Evolutionary conservation across 1,139 yeast genomes (phyloP).

Genomic region (Saccharomycopsis hybrid): DNA sequence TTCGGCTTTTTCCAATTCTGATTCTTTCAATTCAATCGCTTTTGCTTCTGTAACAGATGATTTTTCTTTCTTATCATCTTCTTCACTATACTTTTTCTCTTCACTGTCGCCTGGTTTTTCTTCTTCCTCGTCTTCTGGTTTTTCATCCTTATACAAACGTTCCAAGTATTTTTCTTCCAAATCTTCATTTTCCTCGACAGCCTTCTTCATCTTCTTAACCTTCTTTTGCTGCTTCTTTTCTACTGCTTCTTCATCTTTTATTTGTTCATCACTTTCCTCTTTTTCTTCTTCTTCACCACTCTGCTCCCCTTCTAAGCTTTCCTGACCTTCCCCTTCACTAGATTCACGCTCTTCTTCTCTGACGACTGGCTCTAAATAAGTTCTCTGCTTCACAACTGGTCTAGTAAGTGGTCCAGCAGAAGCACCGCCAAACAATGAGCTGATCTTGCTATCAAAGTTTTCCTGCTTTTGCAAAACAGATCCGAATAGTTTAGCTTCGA

Average conservation of each 20-base stretch:
- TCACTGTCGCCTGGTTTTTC: slow-evolving; percentile 25
- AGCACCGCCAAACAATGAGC: slow-evolving; percentile 25
- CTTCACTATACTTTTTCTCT: slow-evolving; percentile 24
- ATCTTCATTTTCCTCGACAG: slow-evolving; percentile 37
- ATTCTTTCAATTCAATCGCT: slow-evolving; percentile 44
- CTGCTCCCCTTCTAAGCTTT: no score
- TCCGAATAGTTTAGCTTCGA: slow-evolving; percentile 5
- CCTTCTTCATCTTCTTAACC: slow-evolving; percentile 13
- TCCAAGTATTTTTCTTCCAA: slow-evolving; percentile 43
- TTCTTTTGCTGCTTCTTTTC: no score
- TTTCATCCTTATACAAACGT: slow-evolving; percentile 20
- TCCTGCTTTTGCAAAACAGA: slow-evolving; percentile 8
- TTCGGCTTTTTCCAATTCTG: slow-evolving; percentile 78
- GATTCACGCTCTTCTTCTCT: no score
- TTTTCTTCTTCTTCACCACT: slow-evolving; percentile 25
- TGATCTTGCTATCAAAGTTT: slow-evolving; percentile 24
- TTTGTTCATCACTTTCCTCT: slow-evolving; percentile 23
- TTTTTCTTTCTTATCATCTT: slow-evolving; percentile 22
- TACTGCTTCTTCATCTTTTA: no score
- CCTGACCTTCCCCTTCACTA: slow-evolving; percentile 23
- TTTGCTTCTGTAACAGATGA: slow-evolving; percentile 29
- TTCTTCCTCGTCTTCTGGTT: slow-evolving; percentile 28
- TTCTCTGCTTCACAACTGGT: slow-evolving; percentile 24
- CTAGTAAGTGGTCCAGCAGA: slow-evolving; percentile 28
- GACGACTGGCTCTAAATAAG: slow-evolving; percentile 24